A percentile compares a stretch with the other conserved stretches of the same genome.
phyloP scores from a whole-genome alignment of 2,329 filamentous ascomycete genomes.

The Eurotiales sp. region DNA sequence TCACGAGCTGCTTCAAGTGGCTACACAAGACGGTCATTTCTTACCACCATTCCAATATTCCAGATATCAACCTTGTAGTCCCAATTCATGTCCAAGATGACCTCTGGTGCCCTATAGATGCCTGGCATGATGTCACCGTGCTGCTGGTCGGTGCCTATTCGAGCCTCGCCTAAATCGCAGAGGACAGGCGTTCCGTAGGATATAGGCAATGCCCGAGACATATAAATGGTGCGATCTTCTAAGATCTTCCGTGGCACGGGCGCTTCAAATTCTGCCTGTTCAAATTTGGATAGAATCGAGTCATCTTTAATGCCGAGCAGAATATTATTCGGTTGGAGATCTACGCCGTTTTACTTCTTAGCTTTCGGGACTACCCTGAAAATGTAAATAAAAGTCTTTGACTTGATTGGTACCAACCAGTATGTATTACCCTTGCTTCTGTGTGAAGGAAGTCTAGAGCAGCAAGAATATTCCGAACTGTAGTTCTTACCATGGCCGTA shows the following conservation, averaged over 20 bases:
- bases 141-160: slow-evolving; percentile 32
- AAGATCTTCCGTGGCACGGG: slow-evolving; percentile 42
- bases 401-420: slow-evolving; percentile 30
- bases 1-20: too few species aligned
- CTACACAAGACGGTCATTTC: neutral
- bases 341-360: slow-evolving; percentile 19
- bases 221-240: slow-evolving; percentile 26
- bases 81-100: slow-evolving; percentile 37
- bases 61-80: slow-evolving; percentile 39
- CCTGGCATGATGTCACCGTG: slow-evolving; percentile 40
- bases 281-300: slow-evolving; percentile 38
- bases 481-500: slow-evolving; percentile 31
- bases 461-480: slow-evolving; percentile 40
- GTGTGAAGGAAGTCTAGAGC: slow-evolving; percentile 47
- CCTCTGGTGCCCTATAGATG: slow-evolving; percentile 39
- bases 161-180: slow-evolving; percentile 36
- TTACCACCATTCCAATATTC: slow-evolving; percentile 38
- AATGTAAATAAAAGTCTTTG: slow-evolving; percentile 13
- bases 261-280: slow-evolving; percentile 36
- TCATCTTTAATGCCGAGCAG: slow-evolving; percentile 42
- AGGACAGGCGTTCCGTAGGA: slow-evolving; percentile 16
- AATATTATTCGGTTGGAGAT: slow-evolving; percentile 48
- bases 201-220: slow-evolving; percentile 28
- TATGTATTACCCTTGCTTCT: slow-evolving; percentile 45
- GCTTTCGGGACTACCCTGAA: too few species aligned